phyloP scores from a whole-genome alignment of 1,139 yeast genomes.

The Geotrichum citri-aurantii region DNA sequence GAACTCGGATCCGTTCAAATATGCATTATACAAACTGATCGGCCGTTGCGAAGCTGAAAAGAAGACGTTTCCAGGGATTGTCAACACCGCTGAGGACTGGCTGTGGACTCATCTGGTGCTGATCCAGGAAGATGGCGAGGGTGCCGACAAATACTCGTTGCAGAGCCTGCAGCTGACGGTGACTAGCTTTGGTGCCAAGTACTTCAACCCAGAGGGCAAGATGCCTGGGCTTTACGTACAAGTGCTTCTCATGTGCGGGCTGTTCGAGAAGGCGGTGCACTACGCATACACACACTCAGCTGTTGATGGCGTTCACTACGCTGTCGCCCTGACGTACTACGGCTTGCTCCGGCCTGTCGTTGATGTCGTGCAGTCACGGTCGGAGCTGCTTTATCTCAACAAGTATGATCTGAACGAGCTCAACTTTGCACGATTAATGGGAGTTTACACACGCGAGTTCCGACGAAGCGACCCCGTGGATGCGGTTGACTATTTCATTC shows the following conservation, averaged over 20 bases:
- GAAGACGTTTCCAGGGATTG: slow-evolving; percentile 65
- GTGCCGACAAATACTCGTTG: slow-evolving; percentile 68
- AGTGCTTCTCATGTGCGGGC: slow-evolving; percentile 66
- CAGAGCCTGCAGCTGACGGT: slow-evolving; percentile 64
- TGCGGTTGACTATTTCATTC: slow-evolving; percentile 79
- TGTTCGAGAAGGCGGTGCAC: slow-evolving; percentile 76
- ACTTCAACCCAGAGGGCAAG: slow-evolving; percentile 58
- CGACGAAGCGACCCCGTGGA: slow-evolving; percentile 81
- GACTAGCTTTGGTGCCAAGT: slow-evolving; percentile 64
- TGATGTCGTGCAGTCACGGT: slow-evolving; percentile 26
- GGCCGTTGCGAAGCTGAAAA: slow-evolving; percentile 84
- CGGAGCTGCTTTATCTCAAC: slow-evolving; percentile 24
- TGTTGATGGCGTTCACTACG: slow-evolving; percentile 87
- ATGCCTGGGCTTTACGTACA: slow-evolving; percentile 70
- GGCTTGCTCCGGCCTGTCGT: slow-evolving; percentile 55
- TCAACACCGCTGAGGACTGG: slow-evolving; percentile 94
- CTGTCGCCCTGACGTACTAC: slow-evolving; percentile 72
- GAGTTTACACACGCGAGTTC: slow-evolving; percentile 64
- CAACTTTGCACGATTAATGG: slow-evolving; percentile 38
- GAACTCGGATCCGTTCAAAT: slow-evolving; percentile 75
- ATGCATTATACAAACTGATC: slow-evolving; percentile 81
- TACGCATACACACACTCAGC: slow-evolving; percentile 64
- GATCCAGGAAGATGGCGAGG: slow-evolving; percentile 53
- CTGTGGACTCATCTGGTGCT: slow-evolving; percentile 85
- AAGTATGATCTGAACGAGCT: slow-evolving; percentile 28